Base-by-base conservation (phyloP, 1,284 basidiomycete species). In the Papiliotrema nemorosa region DNA sequence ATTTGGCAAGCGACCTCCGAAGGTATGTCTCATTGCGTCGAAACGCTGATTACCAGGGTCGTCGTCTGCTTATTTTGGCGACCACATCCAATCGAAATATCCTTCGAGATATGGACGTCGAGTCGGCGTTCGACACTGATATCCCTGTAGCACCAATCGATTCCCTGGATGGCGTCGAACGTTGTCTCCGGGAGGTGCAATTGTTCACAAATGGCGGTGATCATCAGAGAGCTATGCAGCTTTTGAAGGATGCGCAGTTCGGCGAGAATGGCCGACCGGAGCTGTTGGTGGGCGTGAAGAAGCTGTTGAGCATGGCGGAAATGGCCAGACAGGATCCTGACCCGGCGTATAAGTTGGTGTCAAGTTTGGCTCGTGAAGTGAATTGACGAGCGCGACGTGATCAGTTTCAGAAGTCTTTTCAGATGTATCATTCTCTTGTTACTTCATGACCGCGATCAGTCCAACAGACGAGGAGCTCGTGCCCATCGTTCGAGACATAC, bases 291-390 rank as follows among this genome's bases (percentile, higher is more conserved):
- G 96, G 94, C 5, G 84, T 99, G 66, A 97, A 97, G 82, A 92
- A 90, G 76, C 70, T 99, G 67, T 72, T 99, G 66, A 91, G 86
- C 51, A 82, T 90, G 56, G 82, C 93, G 21, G 94, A 99, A 79
- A 97, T 97, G 93, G 90, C 93, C 37, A 81, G 93, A 64, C 91
- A 97, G 76, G 94, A 92, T 68, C 88, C 88, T 44, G 83, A 82
- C 60, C 84, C 83, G 27, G 86, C 82, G n/a, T 82, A 85, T 65
- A 81, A 88, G 59, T 74, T 93, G 51, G 82, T 81, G 43, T 80
- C 79, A 38, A 86, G 84, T 50, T 72, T 93, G 58, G 80, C 90
- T 3, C 49, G 67, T 35, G 69, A 73, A 52, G 55, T 63, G 20
- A 63, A 52, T 36, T 67, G 53, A 36, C 9, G 9, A 31, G 29